These are phyloP conservation scores for Neurospora sp. DNA, from an alignment of 495 filamentous ascomycete genomes.

Conservation along the genomic window DNA sequence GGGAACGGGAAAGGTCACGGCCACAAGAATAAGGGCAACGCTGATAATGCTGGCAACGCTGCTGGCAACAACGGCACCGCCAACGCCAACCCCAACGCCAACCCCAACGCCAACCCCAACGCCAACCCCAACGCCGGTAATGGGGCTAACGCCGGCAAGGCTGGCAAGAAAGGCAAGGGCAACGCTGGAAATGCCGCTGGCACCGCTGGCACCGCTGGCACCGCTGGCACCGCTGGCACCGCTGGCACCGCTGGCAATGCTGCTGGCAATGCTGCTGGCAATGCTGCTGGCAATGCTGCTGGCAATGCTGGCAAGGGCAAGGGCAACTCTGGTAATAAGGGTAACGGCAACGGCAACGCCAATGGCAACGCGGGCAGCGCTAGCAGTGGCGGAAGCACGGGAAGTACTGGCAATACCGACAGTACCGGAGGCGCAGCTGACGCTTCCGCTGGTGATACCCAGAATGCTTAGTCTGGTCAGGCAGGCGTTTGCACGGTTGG, in stretches of 20 bases:
- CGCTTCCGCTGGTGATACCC: not conserved
- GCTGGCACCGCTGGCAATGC: not conserved
- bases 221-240: not conserved
- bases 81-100: not conserved
- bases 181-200: not conserved
- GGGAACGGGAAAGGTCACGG: no score
- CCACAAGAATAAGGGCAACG: no score
- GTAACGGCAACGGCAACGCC: no score
- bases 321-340: no score
- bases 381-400: no score
- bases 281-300: not conserved
- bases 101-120: not conserved
- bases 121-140: not conserved
- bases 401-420: not conserved
- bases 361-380: no score
- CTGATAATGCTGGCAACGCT: not conserved
- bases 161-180: not conserved
- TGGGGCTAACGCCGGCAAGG: not conserved
- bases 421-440: not conserved
- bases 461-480: not conserved
- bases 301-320: not conserved
- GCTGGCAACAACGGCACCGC: not conserved
- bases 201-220: not conserved
- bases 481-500: not conserved
- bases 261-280: not conserved